phyloP scores from a whole-genome alignment of 345 rosid genomes.

The Heritiera littoralis region DNA sequence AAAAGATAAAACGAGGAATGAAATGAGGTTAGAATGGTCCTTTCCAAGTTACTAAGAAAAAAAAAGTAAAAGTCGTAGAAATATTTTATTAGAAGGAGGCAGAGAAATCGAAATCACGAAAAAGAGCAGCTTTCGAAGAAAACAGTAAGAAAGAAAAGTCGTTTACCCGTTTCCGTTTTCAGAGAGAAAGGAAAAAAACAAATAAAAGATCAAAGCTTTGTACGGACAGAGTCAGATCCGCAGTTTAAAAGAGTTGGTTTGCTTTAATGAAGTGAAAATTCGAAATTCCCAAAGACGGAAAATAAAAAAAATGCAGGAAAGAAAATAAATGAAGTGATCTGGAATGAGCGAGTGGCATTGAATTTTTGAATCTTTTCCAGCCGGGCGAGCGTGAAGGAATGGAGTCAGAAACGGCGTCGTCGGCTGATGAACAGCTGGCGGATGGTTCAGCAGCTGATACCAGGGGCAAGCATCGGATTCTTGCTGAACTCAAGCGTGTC shows the following conservation, averaged over 20 bases:
- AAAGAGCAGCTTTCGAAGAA: constrained; percentile 13
- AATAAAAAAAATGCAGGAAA: background rate
- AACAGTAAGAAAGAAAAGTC: constrained; percentile 18
- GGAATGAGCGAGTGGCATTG: constrained; percentile 19
- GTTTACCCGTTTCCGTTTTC: constrained; percentile 6
- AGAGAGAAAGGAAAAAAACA: background rate
- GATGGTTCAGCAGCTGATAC: constrained; percentile 43
- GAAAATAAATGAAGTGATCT: constrained; percentile 17
- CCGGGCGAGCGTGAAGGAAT: constrained; percentile 15
- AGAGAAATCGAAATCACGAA: background rate
- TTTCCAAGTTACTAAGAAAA: background rate
- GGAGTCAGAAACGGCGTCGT: constrained; percentile 49
- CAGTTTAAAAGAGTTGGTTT: background rate
- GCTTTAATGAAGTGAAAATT: constrained; percentile 6
- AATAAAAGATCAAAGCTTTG: background rate
- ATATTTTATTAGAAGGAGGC: background rate
- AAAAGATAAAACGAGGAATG: background rate
- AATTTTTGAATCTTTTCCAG: background rate
- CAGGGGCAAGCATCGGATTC: constrained; percentile 72
- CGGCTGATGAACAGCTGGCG: constrained; percentile 36
- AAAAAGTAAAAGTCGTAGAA: background rate
- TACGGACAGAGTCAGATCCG: constrained; percentile 30
- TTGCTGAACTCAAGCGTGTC: constrained; percentile 71
- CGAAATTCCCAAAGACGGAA: background rate
- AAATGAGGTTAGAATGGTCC: background rate